phyloP scores from a whole-genome alignment of 805 yeast species.

The Suhomyces vadensis region DNA sequence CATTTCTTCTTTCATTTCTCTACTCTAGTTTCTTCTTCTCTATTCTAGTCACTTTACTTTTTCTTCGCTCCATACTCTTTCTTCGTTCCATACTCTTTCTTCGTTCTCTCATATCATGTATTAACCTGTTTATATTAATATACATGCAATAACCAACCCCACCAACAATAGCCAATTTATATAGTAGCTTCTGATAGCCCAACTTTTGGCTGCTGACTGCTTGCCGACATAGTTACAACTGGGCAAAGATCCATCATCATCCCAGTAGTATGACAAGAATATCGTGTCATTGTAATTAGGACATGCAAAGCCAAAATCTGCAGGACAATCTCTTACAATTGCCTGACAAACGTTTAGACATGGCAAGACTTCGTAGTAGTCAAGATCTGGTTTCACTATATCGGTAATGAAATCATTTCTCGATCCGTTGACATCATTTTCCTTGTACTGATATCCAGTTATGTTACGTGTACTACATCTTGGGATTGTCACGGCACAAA shows the following conservation, averaged over 20 bases:
- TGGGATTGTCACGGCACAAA: constrained; percentile 86
- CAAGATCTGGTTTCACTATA: constrained; percentile 50
- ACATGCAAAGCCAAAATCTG: constrained; percentile 71
- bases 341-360: constrained; percentile 79
- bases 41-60: too few species aligned
- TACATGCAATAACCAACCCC: constrained; percentile 6
- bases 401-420: constrained; percentile 62
- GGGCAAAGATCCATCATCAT: constrained; percentile 22
- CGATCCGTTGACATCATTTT: constrained; percentile 42
- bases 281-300: constrained; percentile 49
- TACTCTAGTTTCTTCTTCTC: too few species aligned
- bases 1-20: too few species aligned
- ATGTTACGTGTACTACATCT: constrained; percentile 64
- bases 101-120: too few species aligned
- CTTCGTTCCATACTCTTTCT: too few species aligned
- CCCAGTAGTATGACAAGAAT: constrained; percentile 47
- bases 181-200: not conserved
- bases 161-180: constrained; percentile 18
- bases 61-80: too few species aligned
- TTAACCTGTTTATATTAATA: not conserved
- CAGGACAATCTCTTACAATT: constrained; percentile 82
- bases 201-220: constrained; percentile 11
- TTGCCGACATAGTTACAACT: constrained; percentile 42
- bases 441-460: constrained; percentile 47
- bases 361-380: constrained; percentile 81